Evolutionary conservation across 371 early-diverging fungal species (phyloP), one percentile per base, ranked within the genome.

Genomic region (Haplosporangium sp.): DNA sequence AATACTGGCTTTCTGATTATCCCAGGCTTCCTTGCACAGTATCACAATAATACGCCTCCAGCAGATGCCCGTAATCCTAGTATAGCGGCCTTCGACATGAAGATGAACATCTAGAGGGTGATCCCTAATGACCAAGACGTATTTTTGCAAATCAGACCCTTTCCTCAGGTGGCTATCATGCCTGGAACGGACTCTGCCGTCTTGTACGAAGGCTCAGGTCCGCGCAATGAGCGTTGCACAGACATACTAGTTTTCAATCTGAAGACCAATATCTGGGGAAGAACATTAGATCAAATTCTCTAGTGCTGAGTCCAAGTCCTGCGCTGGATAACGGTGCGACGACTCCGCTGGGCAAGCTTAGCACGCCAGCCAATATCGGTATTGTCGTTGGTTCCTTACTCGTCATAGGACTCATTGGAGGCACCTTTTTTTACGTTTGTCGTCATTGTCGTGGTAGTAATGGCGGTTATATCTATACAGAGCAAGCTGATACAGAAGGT

Each of bases 151-250:
- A 13, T 54, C 13, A 18, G 36, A 2, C 14, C 29, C 29, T 54
- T 36, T 29, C 4, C 13, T 13, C 8, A 13, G 13, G 54, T 36
- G 29, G 13, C 21, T 11, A 8, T 54, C 7, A 54, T 54, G 54
- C 54, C 54, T 7, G 54, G 54, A 29, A 54, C 54, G 54, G 37
- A 36, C 29, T 8, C 36, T 9, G 54, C 54, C 36, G 16, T 54
- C 16, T 6, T 54, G 7, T 54, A 23, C 29, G 54, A 36, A 54
- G 54, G 54, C 21, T 54, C 18, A 13, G 5, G 13, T 13, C 54
- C 36, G 29, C 13, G 37, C 9, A 2, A 5, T 1, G 13, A 54
- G 12, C 29, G 2, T 16, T 54, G 29, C 54, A 29, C 23, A 6
- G 36, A 54, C 2, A 54, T 54, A 9, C 29, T 23, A 20, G 12